Evolutionary conservation across 805 yeast species (phyloP).

Genomic region (Zygosaccharomyces kombuchaensis): DNA sequence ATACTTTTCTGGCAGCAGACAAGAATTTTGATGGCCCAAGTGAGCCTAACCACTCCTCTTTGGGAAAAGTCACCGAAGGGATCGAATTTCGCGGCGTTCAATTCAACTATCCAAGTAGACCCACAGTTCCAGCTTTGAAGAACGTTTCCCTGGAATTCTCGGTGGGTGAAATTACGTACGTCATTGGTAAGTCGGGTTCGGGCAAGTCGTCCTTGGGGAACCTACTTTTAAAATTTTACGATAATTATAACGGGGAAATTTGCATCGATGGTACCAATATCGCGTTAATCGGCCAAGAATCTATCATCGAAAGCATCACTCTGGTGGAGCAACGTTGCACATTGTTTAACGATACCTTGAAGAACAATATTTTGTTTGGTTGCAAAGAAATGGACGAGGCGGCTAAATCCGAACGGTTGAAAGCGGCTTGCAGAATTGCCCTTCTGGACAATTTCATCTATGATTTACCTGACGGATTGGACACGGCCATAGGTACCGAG

Average conservation of each 20-base stretch:
- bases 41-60: conserved; percentile 9
- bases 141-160: conserved; percentile 45
- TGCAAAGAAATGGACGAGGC: conserved; percentile 18
- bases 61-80: conserved; percentile 17
- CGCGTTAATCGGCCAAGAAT: conserved; percentile 38
- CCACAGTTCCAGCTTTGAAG: conserved; percentile 43
- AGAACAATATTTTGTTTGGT: conserved; percentile 61
- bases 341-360: conserved; percentile 59
- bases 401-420: conserved; percentile 22
- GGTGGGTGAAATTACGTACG: conserved; percentile 47
- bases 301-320: conserved; percentile 62
- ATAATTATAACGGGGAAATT: conserved; percentile 49
- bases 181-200: conserved; percentile 87
- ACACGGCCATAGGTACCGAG: conserved; percentile 46
- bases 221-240: conserved; percentile 58
- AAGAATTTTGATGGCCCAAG: background rate
- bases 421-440: conserved; percentile 50
- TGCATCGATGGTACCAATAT: conserved; percentile 52
- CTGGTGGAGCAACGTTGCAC: conserved; percentile 69
- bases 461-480: conserved; percentile 50
- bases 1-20: conserved; percentile 35
- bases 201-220: conserved; percentile 84
- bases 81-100: conserved; percentile 52
- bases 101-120: conserved; percentile 62
- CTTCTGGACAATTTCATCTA: conserved; percentile 46